Evolutionary conservation across 177 flowering plant genomes (phyloP).

Genomic region (Vitis hybrid): DNA sequence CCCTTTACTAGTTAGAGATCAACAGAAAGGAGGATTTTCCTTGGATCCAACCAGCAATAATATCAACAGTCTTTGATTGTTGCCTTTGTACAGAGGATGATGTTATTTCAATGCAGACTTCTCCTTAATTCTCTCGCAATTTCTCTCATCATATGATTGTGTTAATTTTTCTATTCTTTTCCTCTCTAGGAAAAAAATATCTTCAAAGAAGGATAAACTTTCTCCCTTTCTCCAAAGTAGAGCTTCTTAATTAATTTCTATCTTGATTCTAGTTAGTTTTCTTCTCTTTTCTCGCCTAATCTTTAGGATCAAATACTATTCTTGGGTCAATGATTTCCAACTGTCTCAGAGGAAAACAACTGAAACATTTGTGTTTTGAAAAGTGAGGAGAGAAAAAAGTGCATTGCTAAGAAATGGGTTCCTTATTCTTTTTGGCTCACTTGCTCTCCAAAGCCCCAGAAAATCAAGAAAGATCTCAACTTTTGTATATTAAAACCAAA

Average conservation of each 20-base stretch:
- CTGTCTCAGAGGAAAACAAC: background rate
- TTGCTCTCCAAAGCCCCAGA: background rate
- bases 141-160: constrained; percentile 5
- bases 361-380: too few species aligned
- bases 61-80: constrained; percentile 10
- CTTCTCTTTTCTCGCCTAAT: background rate
- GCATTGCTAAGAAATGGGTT: background rate
- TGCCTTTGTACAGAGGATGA: constrained; percentile 18
- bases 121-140: background rate
- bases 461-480: background rate
- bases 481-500: constrained; percentile 9
- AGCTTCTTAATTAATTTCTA: too few species aligned
- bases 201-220: constrained; percentile 1
- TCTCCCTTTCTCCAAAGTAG: too few species aligned
- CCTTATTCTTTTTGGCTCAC: background rate
- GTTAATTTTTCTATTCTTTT: background rate
- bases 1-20: constrained; percentile 19
- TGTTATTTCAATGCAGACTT: constrained; percentile 9
- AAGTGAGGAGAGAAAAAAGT: background rate
- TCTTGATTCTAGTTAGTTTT: constrained; percentile 1
- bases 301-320: background rate
- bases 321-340: background rate
- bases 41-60: constrained; percentile 16
- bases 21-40: background rate
- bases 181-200: background rate